These are phyloP conservation scores for Vigna unguiculata DNA, from an alignment of 306 rosid species.

Conservation along the genomic window DNA sequence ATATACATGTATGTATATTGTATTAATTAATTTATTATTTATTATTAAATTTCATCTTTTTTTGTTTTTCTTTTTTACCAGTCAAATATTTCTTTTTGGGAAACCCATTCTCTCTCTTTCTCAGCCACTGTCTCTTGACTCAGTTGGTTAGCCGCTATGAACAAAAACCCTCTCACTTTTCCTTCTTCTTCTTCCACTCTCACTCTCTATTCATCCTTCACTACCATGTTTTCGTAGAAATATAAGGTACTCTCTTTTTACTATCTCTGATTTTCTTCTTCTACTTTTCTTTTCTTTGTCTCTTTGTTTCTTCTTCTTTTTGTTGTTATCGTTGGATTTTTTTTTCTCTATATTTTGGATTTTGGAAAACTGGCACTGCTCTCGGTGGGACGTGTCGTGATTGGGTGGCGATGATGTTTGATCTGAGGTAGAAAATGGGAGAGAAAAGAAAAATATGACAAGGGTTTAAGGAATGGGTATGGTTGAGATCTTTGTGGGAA, in stretches of 20 bases:
- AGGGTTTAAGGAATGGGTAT: slow-evolving; percentile 20
- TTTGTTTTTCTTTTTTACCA: slow-evolving; percentile 26
- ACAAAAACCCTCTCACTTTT: slow-evolving; percentile 26
- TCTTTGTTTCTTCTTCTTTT: not conserved
- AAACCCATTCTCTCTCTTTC: slow-evolving; percentile 2
- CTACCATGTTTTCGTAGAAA: slow-evolving; percentile 22
- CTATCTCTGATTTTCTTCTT: not conserved
- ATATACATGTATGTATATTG: not conserved
- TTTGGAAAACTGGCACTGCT: not conserved
- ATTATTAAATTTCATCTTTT: not conserved
- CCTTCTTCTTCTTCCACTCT: not conserved
- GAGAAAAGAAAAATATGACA: not conserved
- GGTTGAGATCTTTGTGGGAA: slow-evolving; percentile 29
- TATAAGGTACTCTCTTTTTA: slow-evolving; percentile 19
- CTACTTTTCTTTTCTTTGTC: not conserved
- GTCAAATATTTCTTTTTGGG: slow-evolving; percentile 39
- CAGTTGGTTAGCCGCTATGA: slow-evolving; percentile 44
- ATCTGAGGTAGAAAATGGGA: slow-evolving; percentile 5
- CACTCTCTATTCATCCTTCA: slow-evolving; percentile 23
- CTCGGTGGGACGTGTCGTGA: slow-evolving; percentile 15
- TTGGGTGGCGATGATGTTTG: slow-evolving; percentile 18
- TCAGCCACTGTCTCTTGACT: slow-evolving; percentile 21
- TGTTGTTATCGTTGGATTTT: not conserved
- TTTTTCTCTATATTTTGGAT: not conserved
- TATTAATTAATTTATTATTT: not conserved